Base-by-base conservation (phyloP, 2,329 filamentous ascomycete genomes). In the Herpotrichia juniperi region DNA sequence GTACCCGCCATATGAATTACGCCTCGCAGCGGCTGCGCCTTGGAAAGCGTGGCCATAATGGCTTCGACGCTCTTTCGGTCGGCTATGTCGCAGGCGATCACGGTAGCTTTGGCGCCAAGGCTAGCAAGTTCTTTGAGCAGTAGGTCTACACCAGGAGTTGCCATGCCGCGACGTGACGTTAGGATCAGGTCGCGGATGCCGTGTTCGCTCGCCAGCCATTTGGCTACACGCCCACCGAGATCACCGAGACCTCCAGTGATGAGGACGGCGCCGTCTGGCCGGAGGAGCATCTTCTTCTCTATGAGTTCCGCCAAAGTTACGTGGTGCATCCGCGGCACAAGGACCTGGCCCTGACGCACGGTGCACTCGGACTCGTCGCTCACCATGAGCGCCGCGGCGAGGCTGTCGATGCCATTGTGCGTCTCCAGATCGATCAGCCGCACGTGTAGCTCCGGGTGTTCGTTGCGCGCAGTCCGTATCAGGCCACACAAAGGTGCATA, bases 1-100 rank as follows among this genome's bases (percentile, higher is more conserved):
- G 63, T 56, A 11, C 68, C 68, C 19, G 67, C 67, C 5, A 65
- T 66, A 44, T 72, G 68, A 24, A 72, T 44, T 12, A 72, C 55
- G 21, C 66, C 68, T 17, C 68, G 58, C 37, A 72, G 50, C n/a
- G 68, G 67, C 16, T 64, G 58, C n/a, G 62, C 53, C 17, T 49
- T 45, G 32, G 19, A 54, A 45, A 68, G 67, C 16, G 52, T 30
- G 39, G 42, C 45, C 56, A 68, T 63, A 19, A 67, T 46, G 14
- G 57, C 57, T 24, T 40, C 43, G 28, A 70, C 37, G 34, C 42
- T 53, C 1, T 60, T 53, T 14, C 51, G 40, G 43, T 66, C 48
- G n/a, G 60, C 59, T 49, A 67, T 53, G 47, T 70, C 50, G 51
- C 60, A 46, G 22, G 53, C 47, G 32, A 70, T 26, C 11, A 68